A percentile compares a stretch with the other conserved stretches of the same genome.
These are phyloP conservation scores for Crithidia mellificae DNA, from an alignment of 208 protist species.

Conservation along the genomic window DNA sequence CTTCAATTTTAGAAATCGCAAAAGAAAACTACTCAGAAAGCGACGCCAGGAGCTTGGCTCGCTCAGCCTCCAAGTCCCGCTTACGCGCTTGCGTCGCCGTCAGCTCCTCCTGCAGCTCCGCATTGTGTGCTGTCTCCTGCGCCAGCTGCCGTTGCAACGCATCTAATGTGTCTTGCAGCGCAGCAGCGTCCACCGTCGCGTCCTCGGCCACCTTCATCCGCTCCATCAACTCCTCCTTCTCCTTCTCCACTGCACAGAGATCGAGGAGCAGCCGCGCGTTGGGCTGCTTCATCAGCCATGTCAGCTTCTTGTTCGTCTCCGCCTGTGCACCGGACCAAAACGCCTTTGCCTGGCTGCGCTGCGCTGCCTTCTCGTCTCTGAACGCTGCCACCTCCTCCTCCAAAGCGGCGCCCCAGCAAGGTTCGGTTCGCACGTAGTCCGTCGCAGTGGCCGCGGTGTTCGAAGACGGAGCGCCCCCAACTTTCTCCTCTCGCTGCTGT, in stretches of 20 bases:
- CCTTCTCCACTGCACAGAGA: conserved; percentile 27
- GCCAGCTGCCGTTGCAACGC: conserved; percentile 10
- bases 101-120: conserved; percentile 35
- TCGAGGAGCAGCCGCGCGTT: conserved; percentile 44
- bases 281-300: conserved; percentile 50
- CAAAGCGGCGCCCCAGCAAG: conserved; percentile 12
- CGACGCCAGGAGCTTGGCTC: conserved; percentile 14
- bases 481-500: too few species aligned
- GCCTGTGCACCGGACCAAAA: conserved; percentile 25
- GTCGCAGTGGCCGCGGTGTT: too few species aligned
- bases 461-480: too few species aligned
- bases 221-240: conserved; percentile 17
- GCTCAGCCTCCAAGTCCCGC: conserved; percentile 22
- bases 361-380: conserved; percentile 17
- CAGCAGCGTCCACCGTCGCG: conserved; percentile 6
- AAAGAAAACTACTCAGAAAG: not conserved
- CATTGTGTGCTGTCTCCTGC: conserved; percentile 18
- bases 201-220: conserved; percentile 5
- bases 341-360: conserved; percentile 1
- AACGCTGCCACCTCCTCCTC: conserved; percentile 25
- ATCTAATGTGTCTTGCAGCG: conserved; percentile 4
- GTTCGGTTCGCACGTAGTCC: not conserved
- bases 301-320: conserved; percentile 51
- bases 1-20: not conserved
- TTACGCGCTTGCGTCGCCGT: conserved; percentile 23